These are phyloP conservation scores for Scedosporium apiospermum DNA, from an alignment of 2,329 filamentous ascomycete species.

Conservation along the genomic window DNA sequence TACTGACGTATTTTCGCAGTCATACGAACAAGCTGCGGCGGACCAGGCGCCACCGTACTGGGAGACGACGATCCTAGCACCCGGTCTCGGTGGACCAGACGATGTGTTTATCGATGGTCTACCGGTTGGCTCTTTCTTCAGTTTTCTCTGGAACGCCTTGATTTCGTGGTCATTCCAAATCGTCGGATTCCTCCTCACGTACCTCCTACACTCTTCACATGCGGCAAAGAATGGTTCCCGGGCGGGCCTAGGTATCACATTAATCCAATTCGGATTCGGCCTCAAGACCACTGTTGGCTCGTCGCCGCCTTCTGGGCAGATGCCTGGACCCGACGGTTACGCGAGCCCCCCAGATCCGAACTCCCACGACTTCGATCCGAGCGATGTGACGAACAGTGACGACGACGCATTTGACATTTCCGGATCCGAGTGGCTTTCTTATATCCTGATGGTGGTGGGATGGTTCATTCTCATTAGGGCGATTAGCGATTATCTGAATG, in stretches of 20 bases:
- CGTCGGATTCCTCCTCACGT: constrained; percentile 94
- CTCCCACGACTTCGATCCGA: constrained; percentile 76
- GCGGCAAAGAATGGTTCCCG: constrained; percentile 96
- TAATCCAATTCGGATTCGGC: constrained; percentile 94
- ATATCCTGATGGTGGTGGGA: constrained; percentile 89
- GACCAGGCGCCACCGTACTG: constrained; percentile 96
- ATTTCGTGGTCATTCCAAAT: constrained; percentile 97
- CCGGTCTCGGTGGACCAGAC: constrained; percentile 78
- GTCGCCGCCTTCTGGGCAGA: constrained; percentile 32
- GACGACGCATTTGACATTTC: constrained; percentile 47
- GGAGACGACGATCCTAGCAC: constrained; percentile 96
- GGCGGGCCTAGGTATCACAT: constrained; percentile 85
- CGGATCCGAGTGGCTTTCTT: constrained; percentile 81
- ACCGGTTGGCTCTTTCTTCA: constrained; percentile 80
- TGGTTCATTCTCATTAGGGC: constrained; percentile 96
- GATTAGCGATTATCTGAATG: constrained; percentile 83
- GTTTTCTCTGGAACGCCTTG: constrained; percentile 87
- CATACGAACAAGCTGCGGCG: constrained; percentile 95
- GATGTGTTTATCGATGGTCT: constrained; percentile 97
- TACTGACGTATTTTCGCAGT: constrained; percentile 38
- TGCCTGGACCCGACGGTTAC: constrained; percentile 46
- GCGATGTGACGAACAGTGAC: constrained; percentile 44
- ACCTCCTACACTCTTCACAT: constrained; percentile 94
- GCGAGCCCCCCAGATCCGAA: constrained; percentile 78
- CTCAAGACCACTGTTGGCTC: constrained; percentile 53